A percentile compares a stretch with the other conserved stretches of the same genome.
These are phyloP conservation scores for Aureobasidium subglaciale DNA, from an alignment of 2,329 filamentous ascomycete species.

Conservation along the genomic window DNA sequence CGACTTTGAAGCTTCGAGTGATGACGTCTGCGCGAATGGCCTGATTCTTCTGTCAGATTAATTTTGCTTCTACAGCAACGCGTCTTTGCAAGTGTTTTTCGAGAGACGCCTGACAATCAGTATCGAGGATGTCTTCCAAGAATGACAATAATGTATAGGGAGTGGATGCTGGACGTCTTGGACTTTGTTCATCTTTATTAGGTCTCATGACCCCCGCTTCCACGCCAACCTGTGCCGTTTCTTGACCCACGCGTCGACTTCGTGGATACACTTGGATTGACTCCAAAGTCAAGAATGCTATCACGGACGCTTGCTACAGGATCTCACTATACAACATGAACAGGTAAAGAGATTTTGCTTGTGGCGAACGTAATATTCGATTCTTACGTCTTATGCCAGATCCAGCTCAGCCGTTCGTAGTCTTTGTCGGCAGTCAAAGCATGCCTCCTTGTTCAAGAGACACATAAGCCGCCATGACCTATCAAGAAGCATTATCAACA, in stretches of 20 bases:
- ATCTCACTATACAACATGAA: not conserved
- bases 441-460: not conserved
- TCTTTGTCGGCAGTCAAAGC: not conserved
- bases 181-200: not conserved
- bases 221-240: conserved; percentile 7
- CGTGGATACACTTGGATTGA: not conserved
- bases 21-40: conserved; percentile 8
- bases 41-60: not conserved
- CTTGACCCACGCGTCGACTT: not conserved
- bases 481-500: conserved; percentile 16
- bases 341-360: too few species aligned
- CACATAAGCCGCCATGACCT: not conserved
- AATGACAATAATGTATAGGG: not conserved
- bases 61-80: conserved; percentile 14
- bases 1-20: conserved; percentile 1
- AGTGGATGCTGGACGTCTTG: not conserved
- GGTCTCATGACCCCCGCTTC: conserved; percentile 7
- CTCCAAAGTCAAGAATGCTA: not conserved
- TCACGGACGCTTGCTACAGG: too few species aligned
- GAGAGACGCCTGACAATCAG: not conserved
- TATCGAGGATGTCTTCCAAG: not conserved
- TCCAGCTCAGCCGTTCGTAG: not conserved
- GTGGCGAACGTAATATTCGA: not conserved
- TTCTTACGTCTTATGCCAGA: not conserved
- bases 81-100: not conserved